Base-by-base conservation (phyloP, 805 yeast species). In the Metschnikowia similis region DNA sequence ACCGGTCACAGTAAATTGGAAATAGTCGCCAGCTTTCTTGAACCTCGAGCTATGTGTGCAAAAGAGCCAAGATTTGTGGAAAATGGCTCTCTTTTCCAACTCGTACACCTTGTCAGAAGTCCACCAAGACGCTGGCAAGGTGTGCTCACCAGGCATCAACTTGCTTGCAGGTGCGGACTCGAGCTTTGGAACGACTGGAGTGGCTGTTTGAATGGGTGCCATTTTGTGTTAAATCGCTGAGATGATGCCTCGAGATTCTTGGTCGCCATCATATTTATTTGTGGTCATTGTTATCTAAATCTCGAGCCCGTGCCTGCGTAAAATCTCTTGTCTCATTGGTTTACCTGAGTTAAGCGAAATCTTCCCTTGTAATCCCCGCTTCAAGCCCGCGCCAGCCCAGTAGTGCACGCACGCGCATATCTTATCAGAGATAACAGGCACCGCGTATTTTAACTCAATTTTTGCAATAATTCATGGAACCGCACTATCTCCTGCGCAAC, bases 71-170 rank as follows among this genome's bases (percentile, higher is more conserved):
- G 82, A 67, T 60, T 78, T 75, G 58, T 75, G 71, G 64, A 81
- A 81, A 52, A 81, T 71, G 13, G 85, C 75, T 57, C 83, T 70
- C 57, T 78, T 81, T 60, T 81, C 86, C 49, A 80, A 67, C 40
- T 81, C 84, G 58, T 77, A 77, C 42, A 81, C 76, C 52, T 77
- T 77, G 48, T 77, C 80, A 9, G 83, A 78, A 16, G 79, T 77
- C 84, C 84, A 81, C 85, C 85, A 81, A 16, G 83, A 77, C 9
- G 85, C 82, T 29, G 86, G 86, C 41, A 81, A 70, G 0, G 86
- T 81, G 64, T 81, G 66, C 41, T 63, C 63, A 11, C 66, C 66
- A 2, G 64, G 65, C 29, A 62, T 48, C 45, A 61, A 50, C 32
- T 52, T 54, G 14, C 55, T 62, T 11, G 35, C 47, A 10, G 30